phyloP scores from a whole-genome alignment of 495 filamentous ascomycete genomes.

The Chaetomium fimeti region DNA sequence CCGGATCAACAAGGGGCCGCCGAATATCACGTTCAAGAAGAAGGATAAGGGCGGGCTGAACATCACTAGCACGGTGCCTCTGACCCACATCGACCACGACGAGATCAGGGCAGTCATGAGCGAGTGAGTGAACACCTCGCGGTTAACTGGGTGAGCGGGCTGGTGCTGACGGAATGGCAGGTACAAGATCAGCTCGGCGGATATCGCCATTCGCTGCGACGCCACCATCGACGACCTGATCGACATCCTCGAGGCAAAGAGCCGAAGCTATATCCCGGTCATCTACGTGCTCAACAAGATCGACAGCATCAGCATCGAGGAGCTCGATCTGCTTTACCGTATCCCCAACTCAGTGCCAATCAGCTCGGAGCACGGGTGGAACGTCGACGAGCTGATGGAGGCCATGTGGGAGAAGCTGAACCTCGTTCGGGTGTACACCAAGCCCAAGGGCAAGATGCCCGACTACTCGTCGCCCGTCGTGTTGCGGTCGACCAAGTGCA shows the following conservation, averaged over 20 bases:
- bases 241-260: slow-evolving; percentile 93
- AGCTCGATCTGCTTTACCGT: slow-evolving; percentile 90
- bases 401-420: slow-evolving; percentile 96
- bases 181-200: slow-evolving; percentile 93
- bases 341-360: slow-evolving; percentile 97
- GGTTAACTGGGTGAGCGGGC: not conserved
- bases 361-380: slow-evolving; percentile 98
- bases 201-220: slow-evolving; percentile 97
- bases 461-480: slow-evolving; percentile 94
- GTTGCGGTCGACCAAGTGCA: slow-evolving; percentile 74
- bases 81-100: slow-evolving; percentile 90
- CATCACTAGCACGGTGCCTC: slow-evolving; percentile 86
- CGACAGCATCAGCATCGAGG: slow-evolving; percentile 95
- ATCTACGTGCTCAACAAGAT: slow-evolving; percentile 99
- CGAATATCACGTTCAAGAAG: slow-evolving; percentile 97
- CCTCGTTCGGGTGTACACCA: slow-evolving; percentile 90
- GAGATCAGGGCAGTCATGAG: slow-evolving; percentile 97
- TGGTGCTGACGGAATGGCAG: slow-evolving; percentile 21
- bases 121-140: slow-evolving; percentile 47
- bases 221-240: slow-evolving; percentile 83
- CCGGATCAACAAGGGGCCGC: slow-evolving; percentile 93
- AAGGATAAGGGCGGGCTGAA: slow-evolving; percentile 97
- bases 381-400: slow-evolving; percentile 93
- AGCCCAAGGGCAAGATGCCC: slow-evolving; percentile 91
- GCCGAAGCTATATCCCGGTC: slow-evolving; percentile 92